Evolutionary conservation across 495 filamentous ascomycete species (phyloP).

Genomic region (Hypoxylon lienhwacheense): DNA sequence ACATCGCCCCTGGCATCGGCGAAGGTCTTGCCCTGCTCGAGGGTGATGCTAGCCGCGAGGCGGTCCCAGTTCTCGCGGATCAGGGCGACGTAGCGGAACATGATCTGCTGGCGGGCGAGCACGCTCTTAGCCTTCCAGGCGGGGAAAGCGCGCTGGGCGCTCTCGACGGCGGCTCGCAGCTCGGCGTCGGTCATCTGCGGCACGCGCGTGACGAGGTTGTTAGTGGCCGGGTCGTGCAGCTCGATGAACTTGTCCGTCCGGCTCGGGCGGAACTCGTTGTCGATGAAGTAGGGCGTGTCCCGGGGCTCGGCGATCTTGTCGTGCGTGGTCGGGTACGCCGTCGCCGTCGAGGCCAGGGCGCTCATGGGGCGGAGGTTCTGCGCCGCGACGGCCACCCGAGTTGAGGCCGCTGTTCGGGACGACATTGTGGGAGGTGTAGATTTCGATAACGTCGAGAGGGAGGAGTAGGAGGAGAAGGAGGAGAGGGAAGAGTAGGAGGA

Average conservation of each 20-base stretch:
- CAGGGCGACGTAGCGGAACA: constrained; percentile 92
- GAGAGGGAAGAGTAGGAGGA: constrained; percentile 17
- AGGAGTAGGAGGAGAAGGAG: too few species aligned
- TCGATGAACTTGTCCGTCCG: constrained; percentile 83
- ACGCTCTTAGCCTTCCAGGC: constrained; percentile 83
- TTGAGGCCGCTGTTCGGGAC: constrained; percentile 38
- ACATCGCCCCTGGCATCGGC: constrained; percentile 95
- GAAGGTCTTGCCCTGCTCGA: constrained; percentile 99
- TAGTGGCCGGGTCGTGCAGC: constrained; percentile 92
- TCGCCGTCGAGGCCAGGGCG: constrained; percentile 62
- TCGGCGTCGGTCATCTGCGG: constrained; percentile 92
- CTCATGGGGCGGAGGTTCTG: constrained; percentile 56
- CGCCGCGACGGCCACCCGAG: constrained; percentile 63
- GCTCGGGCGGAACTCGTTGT: constrained; percentile 86
- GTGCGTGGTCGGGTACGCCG: constrained; percentile 80
- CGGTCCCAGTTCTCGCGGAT: constrained; percentile 96
- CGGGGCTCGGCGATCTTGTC: constrained; percentile 70
- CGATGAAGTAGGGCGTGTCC: constrained; percentile 87
- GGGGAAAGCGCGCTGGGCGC: constrained; percentile 87
- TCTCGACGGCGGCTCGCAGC: constrained; percentile 81
- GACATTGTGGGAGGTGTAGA: constrained; percentile 37
- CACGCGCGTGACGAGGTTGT: constrained; percentile 97
- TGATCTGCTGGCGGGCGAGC: constrained; percentile 86
- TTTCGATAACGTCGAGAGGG: constrained; percentile 29
- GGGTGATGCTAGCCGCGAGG: constrained; percentile 89